Evolutionary conservation across 768 basidiomycete species (phyloP).

Genomic region (Trametes punicea): DNA sequence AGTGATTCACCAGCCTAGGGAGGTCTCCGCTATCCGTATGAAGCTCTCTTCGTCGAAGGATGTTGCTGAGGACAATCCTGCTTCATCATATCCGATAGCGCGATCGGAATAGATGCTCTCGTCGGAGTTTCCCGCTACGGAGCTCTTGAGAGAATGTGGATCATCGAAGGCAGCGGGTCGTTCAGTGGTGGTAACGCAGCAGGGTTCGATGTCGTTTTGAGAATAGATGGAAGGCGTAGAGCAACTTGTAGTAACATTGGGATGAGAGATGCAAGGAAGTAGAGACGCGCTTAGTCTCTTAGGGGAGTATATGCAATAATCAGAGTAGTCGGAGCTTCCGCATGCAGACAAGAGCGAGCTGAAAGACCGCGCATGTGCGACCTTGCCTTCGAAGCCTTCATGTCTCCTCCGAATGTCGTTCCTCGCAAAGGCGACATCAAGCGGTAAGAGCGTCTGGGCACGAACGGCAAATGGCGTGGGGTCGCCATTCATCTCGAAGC

Average conservation of each 20-base stretch:
- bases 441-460: conserved; percentile 8
- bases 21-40: conserved; percentile 20
- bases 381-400: conserved; percentile 4
- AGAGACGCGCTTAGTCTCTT: no score
- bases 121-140: conserved; percentile 5
- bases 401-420: conserved; percentile 17
- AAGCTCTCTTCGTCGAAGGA: conserved; percentile 25
- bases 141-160: background rate
- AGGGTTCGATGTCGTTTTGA: background rate
- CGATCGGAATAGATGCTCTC: background rate
- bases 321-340: no score
- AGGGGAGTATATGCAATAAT: no score
- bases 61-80: background rate
- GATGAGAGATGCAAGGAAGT: background rate
- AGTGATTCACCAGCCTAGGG: conserved; percentile 20
- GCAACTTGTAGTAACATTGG: background rate
- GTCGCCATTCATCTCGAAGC: conserved; percentile 18
- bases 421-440: conserved; percentile 12
- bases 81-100: background rate
- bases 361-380: no score
- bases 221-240: background rate
- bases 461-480: conserved; percentile 7
- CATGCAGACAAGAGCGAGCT: no score
- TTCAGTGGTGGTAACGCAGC: background rate
- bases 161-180: background rate